Conservation (phyloP, 495 filamentous ascomycete genomes). For the Aspergillus nidulans region DNA sequence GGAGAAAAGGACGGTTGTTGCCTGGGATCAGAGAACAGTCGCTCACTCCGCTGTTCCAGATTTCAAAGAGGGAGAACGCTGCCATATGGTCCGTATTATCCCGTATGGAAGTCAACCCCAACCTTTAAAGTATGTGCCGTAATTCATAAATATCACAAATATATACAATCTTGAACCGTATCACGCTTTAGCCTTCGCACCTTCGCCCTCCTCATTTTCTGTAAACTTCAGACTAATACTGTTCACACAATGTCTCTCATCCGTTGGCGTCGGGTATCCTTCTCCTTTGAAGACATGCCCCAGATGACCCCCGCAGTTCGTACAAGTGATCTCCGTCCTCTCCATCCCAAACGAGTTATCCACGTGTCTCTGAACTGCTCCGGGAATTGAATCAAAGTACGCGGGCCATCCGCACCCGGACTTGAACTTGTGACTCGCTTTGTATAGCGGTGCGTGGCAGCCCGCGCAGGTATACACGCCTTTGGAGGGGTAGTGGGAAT, state of each 20-base stretch:
- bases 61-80: constrained; percentile 8
- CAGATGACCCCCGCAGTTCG: constrained; percentile 89
- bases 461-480: constrained; percentile 84
- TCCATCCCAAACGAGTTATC: constrained; percentile 77
- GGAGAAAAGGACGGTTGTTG: constrained; percentile 12
- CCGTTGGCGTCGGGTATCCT: constrained; percentile 81
- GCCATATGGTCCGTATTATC: constrained; percentile 13
- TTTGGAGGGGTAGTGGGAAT: constrained; percentile 69
- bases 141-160: background rate
- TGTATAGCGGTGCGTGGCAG: constrained; percentile 85
- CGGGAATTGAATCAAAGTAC: constrained; percentile 90
- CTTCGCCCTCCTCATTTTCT: constrained; percentile 49
- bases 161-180: too few relatives aligned
- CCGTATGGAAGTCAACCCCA: constrained; percentile 12
- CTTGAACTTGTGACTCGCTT: constrained; percentile 86
- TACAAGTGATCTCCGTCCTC: constrained; percentile 88
- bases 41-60: constrained; percentile 11
- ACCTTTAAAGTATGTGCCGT: background rate
- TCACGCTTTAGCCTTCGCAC: constrained; percentile 26
- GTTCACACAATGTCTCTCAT: constrained; percentile 97
- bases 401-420: constrained; percentile 97
- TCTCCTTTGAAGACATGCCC: constrained; percentile 98
- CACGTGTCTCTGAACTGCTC: constrained; percentile 75
- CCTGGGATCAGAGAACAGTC: constrained; percentile 13
- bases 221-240: constrained; percentile 84